Evolutionary conservation across 2,329 filamentous ascomycete species (phyloP), one percentile per base, ranked within the genome.

Genomic region (Colletotrichum sp.): DNA sequence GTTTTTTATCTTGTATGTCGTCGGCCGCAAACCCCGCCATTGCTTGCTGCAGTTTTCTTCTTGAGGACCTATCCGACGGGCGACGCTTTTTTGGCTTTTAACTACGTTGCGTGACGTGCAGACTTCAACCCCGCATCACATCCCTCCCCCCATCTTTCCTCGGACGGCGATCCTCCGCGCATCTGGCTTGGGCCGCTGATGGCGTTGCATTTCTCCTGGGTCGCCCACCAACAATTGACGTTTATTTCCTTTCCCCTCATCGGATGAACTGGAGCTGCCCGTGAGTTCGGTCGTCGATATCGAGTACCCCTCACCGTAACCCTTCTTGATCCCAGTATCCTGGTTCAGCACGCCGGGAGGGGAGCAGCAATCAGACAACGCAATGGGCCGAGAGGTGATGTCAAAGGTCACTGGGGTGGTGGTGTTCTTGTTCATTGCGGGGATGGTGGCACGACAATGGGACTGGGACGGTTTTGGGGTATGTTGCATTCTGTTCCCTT

Each of bases 161-260:
- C 73, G 69, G 73, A 57, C 69, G 73, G 49, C 32, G 69, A 76
- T 68, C 73, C 39, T 76, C 73, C 69, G 73, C 69, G 32, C 8
- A 44, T 44, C 52, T 34, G 30, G 72, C 24, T 21, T 52, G 24
- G 24, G 28, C 24, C 55, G 64, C 34, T 30, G n/a, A 57, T 76
- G 69, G 69, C 24, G 63, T 72, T 30, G 69, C 32, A 69, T 72
- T 72, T 72, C 57, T 69, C 39, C 73, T 55, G 52, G 52, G 24
- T 15, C 16, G n/a, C 57, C 60, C 62, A 62, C 72, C 68, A 62
- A 72, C 69, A 75, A 75, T 74, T 65, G 72, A 74, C 60, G 49
- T 34, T 39, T 36, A 24, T 26, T 59, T 60, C 28, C 13, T 24
- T 75, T 24, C 68, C 69, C 62, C 52, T 75, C 72, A 72, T n/a